Base-by-base conservation (phyloP, 768 basidiomycete species). In the Cyathus striatus region DNA sequence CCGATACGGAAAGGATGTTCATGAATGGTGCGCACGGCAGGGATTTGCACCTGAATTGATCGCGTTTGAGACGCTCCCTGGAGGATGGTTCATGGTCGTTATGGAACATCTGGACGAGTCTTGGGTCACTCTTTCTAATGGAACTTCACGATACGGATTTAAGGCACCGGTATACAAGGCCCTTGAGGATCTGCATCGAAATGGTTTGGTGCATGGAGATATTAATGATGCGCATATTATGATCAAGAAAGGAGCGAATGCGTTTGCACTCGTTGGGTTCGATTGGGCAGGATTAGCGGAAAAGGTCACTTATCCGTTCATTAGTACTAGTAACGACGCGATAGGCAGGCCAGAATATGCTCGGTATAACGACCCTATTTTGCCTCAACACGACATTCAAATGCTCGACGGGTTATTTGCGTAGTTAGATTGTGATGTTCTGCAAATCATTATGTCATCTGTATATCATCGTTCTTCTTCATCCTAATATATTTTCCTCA, bases 171-270 rank as follows among this genome's bases (percentile, higher is more conserved):
- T 58, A 23, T 10, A 23, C 13, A 23, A 32, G 10, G 34, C 38
- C 27, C 24, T 54, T 32, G 9, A 17, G 12, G 25, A 40, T 18
- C 38, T 63, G 23, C 62, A 63, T 50, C 40, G 49, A 23, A 42
- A 23, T 23, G 51, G 57, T 18, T 56, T 44, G 41, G 65, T 63
- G 21, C 64, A 63, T 44, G 61, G 65, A 6, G 59, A 66, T 48
- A 34, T 65, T 45, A 57, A 56, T 21, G 33, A 49, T 27, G 42
- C 43, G 12, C 65, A 63, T 42, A 37, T 65, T n/a, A 48, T 65
- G 49, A 60, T 65, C 27, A 41, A 38, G 36, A 49, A 38, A 33
- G 21, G 16, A 17, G 40, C 24, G 34, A 23, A 25, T 25, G 37
- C 40, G 7, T 47, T 50, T 32, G 37, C 51, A 48, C 18, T 63